Conservation (phyloP, 2,329 filamentous ascomycete species). For the Hymenoscyphus repandus region DNA sequence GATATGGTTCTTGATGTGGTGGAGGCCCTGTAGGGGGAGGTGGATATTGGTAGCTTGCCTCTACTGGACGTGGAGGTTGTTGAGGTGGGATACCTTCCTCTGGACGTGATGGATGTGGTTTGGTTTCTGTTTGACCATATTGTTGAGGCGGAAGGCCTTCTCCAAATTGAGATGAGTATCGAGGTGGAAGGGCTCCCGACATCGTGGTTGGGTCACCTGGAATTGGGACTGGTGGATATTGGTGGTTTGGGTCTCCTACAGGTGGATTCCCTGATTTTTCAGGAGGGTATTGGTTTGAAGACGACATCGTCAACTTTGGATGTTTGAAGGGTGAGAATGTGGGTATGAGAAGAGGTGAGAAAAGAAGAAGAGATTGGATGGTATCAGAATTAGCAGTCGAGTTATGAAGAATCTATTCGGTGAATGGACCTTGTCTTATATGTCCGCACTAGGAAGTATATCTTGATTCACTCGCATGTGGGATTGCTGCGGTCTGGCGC, state of each 20-base stretch:
- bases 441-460: neutral
- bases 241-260: neutral
- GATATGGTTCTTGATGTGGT: neutral
- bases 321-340: neutral
- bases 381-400: neutral
- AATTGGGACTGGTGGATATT: neutral
- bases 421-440: neutral
- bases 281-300: neutral
- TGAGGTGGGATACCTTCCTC: too few relatives aligned
- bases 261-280: neutral
- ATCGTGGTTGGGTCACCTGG: neutral
- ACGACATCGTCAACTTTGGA: neutral
- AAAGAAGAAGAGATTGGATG: neutral
- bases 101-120: too few relatives aligned
- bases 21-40: neutral
- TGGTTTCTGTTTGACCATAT: too few relatives aligned
- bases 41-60: neutral
- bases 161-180: neutral
- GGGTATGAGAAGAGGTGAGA: neutral
- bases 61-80: neutral
- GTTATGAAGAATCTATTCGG: too few relatives aligned
- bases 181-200: neutral
- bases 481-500: neutral
- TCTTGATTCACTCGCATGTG: neutral
- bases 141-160: too few relatives aligned